A percentile compares a stretch with the other conserved stretches of the same genome.
These are phyloP conservation scores for Malassezia arunalokei DNA, from an alignment of 1,284 basidiomycete species.

Conservation along the genomic window DNA sequence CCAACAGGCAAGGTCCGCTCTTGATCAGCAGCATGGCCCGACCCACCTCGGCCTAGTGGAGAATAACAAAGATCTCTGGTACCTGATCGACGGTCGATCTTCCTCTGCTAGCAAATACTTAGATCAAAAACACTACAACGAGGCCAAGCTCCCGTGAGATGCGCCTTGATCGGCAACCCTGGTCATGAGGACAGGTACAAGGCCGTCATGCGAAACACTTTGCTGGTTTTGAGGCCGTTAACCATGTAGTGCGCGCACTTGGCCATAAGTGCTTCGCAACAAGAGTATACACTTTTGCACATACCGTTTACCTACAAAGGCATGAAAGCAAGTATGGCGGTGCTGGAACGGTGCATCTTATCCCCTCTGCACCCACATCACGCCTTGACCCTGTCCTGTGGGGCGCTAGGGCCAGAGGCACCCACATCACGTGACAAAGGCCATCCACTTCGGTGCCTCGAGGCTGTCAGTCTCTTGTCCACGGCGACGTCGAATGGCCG, in stretches of 20 bases:
- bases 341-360: too few species aligned
- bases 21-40: constrained; percentile 32
- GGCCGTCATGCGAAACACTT: constrained; percentile 32
- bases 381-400: background rate
- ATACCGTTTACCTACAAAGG: too few species aligned
- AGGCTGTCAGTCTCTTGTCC: background rate
- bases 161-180: constrained; percentile 25
- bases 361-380: too few species aligned
- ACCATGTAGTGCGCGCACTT: constrained; percentile 25
- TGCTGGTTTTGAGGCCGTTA: constrained; percentile 34
- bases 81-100: background rate
- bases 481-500: constrained; percentile 3
- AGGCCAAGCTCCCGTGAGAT: constrained; percentile 27
- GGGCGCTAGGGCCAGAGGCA: constrained; percentile 4
- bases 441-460: background rate
- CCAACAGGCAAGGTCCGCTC: constrained; percentile 13
- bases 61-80: constrained; percentile 2
- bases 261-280: constrained; percentile 24
- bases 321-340: too few species aligned
- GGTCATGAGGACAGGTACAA: constrained; percentile 26
- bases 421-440: constrained; percentile 2
- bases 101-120: too few species aligned
- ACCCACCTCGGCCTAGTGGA: constrained; percentile 18
- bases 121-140: constrained; percentile 38
- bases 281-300: background rate